Percentiles rank a stretch among this genome's conserved stretches.
Evolutionary conservation across 2,329 filamentous ascomycete species (phyloP).

Genomic region (Peltaster fructicola): DNA sequence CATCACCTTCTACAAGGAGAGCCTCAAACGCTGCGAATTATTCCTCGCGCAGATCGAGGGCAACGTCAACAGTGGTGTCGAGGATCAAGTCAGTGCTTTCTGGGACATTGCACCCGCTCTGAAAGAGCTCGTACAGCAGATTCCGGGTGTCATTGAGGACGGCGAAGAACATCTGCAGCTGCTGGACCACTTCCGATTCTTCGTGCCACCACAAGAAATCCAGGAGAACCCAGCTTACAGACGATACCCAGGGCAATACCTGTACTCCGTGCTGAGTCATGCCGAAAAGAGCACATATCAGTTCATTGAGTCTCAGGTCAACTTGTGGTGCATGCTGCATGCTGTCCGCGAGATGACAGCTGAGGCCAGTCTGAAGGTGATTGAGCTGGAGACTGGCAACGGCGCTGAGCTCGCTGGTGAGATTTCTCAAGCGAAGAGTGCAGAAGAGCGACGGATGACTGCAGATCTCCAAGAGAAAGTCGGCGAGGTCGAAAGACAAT

Average conservation of each 20-base stretch:
- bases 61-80: constrained; percentile 74
- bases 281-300: constrained; percentile 88
- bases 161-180: constrained; percentile 7
- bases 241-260: constrained; percentile 71
- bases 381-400: constrained; percentile 42
- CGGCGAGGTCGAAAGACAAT: constrained; percentile 74
- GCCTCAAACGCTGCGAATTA: constrained; percentile 53
- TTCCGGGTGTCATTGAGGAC: constrained; percentile 38
- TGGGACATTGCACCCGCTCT: constrained; percentile 93
- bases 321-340: constrained; percentile 74
- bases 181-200: constrained; percentile 44
- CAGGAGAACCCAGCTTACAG: constrained; percentile 73
- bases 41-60: constrained; percentile 66
- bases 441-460: constrained; percentile 55
- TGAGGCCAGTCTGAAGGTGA: constrained; percentile 46
- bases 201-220: constrained; percentile 63
- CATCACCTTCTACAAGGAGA: constrained; percentile 51
- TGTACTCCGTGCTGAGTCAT: constrained; percentile 70
- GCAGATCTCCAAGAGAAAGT: constrained; percentile 89
- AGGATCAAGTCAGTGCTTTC: constrained; percentile 81
- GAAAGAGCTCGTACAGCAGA: constrained; percentile 58
- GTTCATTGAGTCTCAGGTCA: constrained; percentile 89
- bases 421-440: constrained; percentile 31
- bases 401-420: constrained; percentile 8
- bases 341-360: constrained; percentile 72